Evolutionary conservation across 345 rosid species (phyloP), one percentile per base, ranked within the genome.

Genomic region (Heritiera littoralis): DNA sequence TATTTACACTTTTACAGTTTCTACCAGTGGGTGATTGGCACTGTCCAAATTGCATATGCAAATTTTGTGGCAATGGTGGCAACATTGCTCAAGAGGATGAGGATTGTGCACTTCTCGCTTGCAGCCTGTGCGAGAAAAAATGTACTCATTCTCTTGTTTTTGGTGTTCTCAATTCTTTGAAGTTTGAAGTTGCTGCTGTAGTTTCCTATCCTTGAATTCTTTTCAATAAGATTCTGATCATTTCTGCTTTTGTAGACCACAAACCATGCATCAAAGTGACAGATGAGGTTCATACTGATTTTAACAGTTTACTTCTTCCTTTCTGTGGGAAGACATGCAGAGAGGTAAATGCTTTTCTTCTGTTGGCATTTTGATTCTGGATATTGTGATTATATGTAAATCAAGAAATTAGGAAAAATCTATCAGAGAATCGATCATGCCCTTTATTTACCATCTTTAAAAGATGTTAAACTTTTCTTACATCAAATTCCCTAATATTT

Each of bases 11-110:
- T 40, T 86, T 83, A 84, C 92, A 97, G 98, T 84, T 78, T 85
- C 94, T 94, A 82, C 98, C 99, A 46, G 77, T 77, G 20, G 99
- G 99, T 11, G 92, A 88, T 76, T 97, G 98, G 98, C 92, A 91
- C 86, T 97, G 99, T 86, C 92, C 96, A 77, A 89, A 90, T 75
- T 97, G 99, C 85, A 87, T 89, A 18, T 97, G 99, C 88, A 97
- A 92, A 87, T 92, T 90, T 87, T 97, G 99, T 85, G 88, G 91
- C 79, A 66, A 60, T 46, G 87, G 86, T 66, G 82, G 77, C 55
- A 68, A 83, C 73, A 61, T 80, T 86, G 73, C 66, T 71, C 77
- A 83, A 81, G 85, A 60, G 63, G 90, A 84, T 60, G 86, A 81
- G 58, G 67, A 60, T 76, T 52, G 72, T 61, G 80, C 68, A 35